Conservation (phyloP, 345 rosid genomes). For the Angophora floribunda region DNA sequence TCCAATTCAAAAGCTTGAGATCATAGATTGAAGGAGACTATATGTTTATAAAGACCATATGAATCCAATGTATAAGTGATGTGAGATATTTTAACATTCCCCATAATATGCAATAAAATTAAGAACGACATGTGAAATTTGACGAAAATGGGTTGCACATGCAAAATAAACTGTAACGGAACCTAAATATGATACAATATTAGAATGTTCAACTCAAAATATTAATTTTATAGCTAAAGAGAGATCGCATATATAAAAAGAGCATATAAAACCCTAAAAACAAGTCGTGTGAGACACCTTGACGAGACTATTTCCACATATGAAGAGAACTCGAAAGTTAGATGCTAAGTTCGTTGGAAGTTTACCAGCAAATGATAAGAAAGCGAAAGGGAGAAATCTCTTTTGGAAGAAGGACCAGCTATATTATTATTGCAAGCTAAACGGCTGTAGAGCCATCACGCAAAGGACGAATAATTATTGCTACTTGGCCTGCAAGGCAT, state of each 20-base stretch:
- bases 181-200: not conserved
- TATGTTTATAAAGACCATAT: not conserved
- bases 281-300: not conserved
- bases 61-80: fast-evolving
- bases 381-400: not conserved
- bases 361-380: not conserved
- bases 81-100: not conserved
- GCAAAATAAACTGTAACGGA: not conserved
- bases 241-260: not conserved
- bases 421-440: too few species aligned
- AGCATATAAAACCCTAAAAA: too few species aligned
- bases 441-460: not conserved
- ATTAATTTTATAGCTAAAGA: not conserved
- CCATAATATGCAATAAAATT: not conserved
- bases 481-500: not conserved
- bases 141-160: not conserved
- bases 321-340: not conserved
- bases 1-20: not conserved
- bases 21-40: not conserved
- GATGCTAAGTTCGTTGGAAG: not conserved
- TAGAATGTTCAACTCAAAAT: not conserved
- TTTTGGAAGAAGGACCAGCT: not conserved
- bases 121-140: not conserved
- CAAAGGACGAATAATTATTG: not conserved
- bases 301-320: not conserved